Evolutionary conservation across 768 basidiomycete species (phyloP).

Genomic region (Tricholoma bakamatsutake): DNA sequence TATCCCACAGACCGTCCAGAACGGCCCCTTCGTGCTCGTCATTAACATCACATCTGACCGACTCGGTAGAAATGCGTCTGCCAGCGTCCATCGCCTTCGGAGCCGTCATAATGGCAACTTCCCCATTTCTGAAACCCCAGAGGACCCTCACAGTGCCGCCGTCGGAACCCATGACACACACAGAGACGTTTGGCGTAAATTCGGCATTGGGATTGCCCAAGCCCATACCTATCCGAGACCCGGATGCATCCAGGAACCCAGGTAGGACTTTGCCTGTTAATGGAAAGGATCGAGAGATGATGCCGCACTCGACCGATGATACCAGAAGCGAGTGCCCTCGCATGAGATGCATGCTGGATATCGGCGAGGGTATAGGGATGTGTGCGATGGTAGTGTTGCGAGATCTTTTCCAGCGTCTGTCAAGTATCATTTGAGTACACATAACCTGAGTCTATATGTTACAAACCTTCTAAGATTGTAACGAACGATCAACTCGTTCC

Average conservation of each 20-base stretch:
- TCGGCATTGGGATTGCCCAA: slow-evolving; percentile 74
- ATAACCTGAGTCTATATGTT: neutral
- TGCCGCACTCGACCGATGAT: slow-evolving; percentile 60
- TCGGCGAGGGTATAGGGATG: slow-evolving; percentile 51
- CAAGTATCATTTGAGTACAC: neutral
- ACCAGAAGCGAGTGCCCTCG: slow-evolving; percentile 50
- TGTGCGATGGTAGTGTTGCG: slow-evolving; percentile 57
- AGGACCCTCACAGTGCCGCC: slow-evolving; percentile 61
- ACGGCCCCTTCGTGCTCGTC: slow-evolving; percentile 66
- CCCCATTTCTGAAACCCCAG: slow-evolving; percentile 72
- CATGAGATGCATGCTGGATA: slow-evolving; percentile 58
- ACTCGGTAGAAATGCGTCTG: slow-evolving; percentile 37
- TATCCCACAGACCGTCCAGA: slow-evolving; percentile 48
- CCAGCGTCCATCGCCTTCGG: slow-evolving; percentile 51
- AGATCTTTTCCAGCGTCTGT: slow-evolving; percentile 68
- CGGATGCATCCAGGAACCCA: slow-evolving; percentile 64
- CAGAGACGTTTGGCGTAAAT: slow-evolving; percentile 61
- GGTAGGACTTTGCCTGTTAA: slow-evolving; percentile 63
- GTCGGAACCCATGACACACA: slow-evolving; percentile 51
- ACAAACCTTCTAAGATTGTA: slow-evolving; percentile 50
- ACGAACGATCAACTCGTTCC: slow-evolving; percentile 58
- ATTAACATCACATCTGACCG: slow-evolving; percentile 41
- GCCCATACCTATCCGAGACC: slow-evolving; percentile 50
- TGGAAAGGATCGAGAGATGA: slow-evolving; percentile 68
- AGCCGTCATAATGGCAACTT: slow-evolving; percentile 55